Evolutionary conservation across 805 yeast genomes (phyloP).

Genomic region (Clavispora asparagi): DNA sequence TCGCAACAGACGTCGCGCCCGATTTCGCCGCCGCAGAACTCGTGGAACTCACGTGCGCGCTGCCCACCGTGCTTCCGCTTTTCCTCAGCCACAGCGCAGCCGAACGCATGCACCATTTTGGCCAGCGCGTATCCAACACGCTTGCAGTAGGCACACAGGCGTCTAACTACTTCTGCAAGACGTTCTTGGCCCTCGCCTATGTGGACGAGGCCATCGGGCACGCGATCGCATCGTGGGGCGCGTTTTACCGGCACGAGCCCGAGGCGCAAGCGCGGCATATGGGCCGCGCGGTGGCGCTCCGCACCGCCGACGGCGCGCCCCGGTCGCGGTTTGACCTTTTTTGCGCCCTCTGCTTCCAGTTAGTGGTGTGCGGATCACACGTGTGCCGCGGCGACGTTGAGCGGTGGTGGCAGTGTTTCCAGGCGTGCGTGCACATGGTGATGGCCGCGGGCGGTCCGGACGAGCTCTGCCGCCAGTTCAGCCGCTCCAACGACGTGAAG

Average conservation of each 20-base stretch:
- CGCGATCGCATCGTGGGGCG: conserved; percentile 60
- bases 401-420: conserved; percentile 34
- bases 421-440: conserved; percentile 26
- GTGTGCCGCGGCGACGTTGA: conserved; percentile 23
- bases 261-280: conserved; percentile 3
- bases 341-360: conserved; percentile 16
- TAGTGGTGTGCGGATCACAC: conserved; percentile 17
- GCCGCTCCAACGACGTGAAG: conserved; percentile 33
- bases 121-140: conserved; percentile 15
- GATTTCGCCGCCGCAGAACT: too few relatives aligned
- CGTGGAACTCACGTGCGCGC: too few relatives aligned
- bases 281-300: conserved; percentile 10
- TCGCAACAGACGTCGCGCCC: too few relatives aligned
- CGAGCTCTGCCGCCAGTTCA: conserved; percentile 26
- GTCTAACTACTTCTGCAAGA: conserved; percentile 46
- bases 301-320: background rate
- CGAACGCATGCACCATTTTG: conserved; percentile 14
- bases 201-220: conserved; percentile 45
- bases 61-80: background rate
- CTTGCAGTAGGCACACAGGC: conserved; percentile 16
- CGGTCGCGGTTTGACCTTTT: background rate
- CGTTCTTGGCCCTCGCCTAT: conserved; percentile 50
- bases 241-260: conserved; percentile 20
- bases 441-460: conserved; percentile 31
- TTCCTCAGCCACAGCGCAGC: too few relatives aligned